phyloP scores from a whole-genome alignment of 371 early-diverging fungal genomes.

The Mucor mucedo region DNA sequence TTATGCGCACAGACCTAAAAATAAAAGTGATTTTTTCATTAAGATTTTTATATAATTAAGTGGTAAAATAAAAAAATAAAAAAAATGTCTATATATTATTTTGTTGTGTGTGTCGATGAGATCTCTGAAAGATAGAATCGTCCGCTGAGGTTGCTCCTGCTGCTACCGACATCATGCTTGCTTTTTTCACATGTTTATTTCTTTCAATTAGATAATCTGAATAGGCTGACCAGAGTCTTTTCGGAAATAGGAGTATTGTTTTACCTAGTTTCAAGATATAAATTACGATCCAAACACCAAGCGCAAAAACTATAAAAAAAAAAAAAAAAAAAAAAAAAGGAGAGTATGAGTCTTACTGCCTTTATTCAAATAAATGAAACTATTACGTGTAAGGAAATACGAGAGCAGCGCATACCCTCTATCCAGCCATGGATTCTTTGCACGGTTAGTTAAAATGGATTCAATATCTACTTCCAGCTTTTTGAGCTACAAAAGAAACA shows the following conservation, averaged over 20 bases:
- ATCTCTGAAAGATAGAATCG: background rate
- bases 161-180: slow-evolving; percentile 15
- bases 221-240: slow-evolving; percentile 42
- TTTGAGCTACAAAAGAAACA: slow-evolving; percentile 38
- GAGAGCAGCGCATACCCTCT: slow-evolving; percentile 53
- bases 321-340: background rate
- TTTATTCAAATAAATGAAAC: background rate
- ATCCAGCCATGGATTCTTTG: slow-evolving; percentile 57
- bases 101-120: background rate
- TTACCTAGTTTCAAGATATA: slow-evolving; percentile 44
- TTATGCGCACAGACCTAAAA: slow-evolving; percentile 11
- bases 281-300: slow-evolving; percentile 52
- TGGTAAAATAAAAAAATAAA: background rate
- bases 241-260: slow-evolving; percentile 41
- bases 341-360: background rate
- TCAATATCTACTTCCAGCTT: slow-evolving; percentile 53
- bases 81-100: background rate
- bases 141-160: background rate
- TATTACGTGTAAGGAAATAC: slow-evolving; percentile 46
- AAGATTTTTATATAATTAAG: too few relatives aligned
- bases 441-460: slow-evolving; percentile 49
- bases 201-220: slow-evolving; percentile 44
- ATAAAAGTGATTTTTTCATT: background rate
- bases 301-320: slow-evolving; percentile 43
- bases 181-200: slow-evolving; percentile 27